phyloP scores from a whole-genome alignment of 176 grass and related monocot species.

The Aegilops longissima region DNA sequence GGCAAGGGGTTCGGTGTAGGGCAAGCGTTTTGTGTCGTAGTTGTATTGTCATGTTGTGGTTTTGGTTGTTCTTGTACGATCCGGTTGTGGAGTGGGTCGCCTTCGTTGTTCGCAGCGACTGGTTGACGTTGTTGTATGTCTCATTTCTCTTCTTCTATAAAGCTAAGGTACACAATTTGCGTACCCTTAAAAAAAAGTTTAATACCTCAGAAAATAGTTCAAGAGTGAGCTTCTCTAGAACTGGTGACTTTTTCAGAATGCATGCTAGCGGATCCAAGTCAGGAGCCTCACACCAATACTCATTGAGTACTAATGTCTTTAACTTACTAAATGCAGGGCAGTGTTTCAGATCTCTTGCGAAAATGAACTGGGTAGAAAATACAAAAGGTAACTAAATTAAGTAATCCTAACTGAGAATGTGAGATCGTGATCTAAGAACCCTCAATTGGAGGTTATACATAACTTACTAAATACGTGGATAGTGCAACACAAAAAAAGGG shows the following conservation, averaged over 20 bases:
- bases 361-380: neutral
- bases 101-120: too few species aligned
- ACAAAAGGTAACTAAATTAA: neutral
- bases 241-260: neutral
- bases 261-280: neutral
- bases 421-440: neutral
- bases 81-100: too few species aligned
- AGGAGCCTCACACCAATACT: neutral
- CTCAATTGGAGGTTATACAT: neutral
- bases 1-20: too few species aligned
- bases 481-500: neutral
- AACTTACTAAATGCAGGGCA: conserved; percentile 17
- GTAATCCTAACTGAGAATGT: neutral
- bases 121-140: too few species aligned
- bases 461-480: neutral
- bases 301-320: conserved; percentile 14
- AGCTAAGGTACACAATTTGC: too few species aligned
- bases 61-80: too few species aligned
- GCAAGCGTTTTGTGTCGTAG: too few species aligned
- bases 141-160: too few species aligned
- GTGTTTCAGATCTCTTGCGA: neutral
- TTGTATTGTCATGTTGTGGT: too few species aligned
- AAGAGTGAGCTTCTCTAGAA: conserved; percentile 18
- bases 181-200: too few species aligned
- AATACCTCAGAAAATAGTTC: neutral